A percentile compares a stretch with the other conserved stretches of the same genome.
Evolutionary conservation across 2,329 filamentous ascomycete genomes (phyloP).

Genomic region (Calonectria pseudoturangicola): DNA sequence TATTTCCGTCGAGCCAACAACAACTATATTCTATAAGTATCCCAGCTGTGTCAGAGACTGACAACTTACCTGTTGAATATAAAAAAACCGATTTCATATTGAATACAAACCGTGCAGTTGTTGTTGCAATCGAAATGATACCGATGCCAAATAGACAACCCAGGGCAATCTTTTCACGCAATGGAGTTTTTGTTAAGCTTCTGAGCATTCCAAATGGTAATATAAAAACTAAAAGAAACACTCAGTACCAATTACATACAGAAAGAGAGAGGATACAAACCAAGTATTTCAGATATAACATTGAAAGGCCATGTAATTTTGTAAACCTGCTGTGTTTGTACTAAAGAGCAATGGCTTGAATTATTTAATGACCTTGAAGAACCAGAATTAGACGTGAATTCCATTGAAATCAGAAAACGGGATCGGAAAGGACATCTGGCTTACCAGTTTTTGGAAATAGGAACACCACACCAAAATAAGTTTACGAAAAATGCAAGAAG

Average conservation of each 20-base stretch:
- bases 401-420: too few relatives aligned
- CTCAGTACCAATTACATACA: not conserved
- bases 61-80: not conserved
- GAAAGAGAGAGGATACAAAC: not conserved
- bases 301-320: not conserved
- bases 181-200: not conserved
- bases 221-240: not conserved
- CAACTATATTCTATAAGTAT: not conserved
- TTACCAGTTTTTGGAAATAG: constrained; percentile 13
- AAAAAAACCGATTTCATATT: not conserved
- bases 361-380: too few relatives aligned
- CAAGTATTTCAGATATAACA: not conserved
- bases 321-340: not conserved
- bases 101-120: not conserved
- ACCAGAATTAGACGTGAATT: too few relatives aligned
- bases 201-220: not conserved
- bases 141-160: not conserved
- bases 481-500: not conserved
- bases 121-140: not conserved
- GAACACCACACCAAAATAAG: constrained; percentile 4
- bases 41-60: too few relatives aligned
- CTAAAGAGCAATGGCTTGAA: too few relatives aligned
- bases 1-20: not conserved
- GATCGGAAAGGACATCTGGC: too few relatives aligned
- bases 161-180: not conserved